Evolutionary conservation across 306 rosid species (phyloP).

Genomic region (Rubus parviflorus): DNA sequence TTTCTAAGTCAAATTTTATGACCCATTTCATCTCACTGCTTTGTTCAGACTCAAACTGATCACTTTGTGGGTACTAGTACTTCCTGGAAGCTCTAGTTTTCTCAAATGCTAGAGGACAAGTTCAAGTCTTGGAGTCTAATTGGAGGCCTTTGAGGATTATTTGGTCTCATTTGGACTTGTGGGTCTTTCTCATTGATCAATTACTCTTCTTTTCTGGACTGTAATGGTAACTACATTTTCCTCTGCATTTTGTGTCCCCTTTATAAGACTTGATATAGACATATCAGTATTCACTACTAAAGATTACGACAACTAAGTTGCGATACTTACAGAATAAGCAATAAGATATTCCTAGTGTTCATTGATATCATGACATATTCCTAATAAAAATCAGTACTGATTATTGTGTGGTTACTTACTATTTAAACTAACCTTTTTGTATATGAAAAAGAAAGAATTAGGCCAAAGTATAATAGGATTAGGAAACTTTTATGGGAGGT

Average conservation of each 20-base stretch:
- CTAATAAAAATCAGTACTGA: too few relatives aligned
- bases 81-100: constrained; percentile 38
- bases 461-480: too few relatives aligned
- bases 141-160: constrained; percentile 28
- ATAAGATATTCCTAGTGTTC: too few relatives aligned
- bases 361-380: too few relatives aligned
- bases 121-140: constrained; percentile 35
- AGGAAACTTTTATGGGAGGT: too few relatives aligned
- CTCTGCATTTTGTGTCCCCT: constrained; percentile 25
- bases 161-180: constrained; percentile 32
- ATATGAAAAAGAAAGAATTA: too few relatives aligned
- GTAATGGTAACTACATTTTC: constrained; percentile 31
- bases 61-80: constrained; percentile 42
- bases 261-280: too few relatives aligned
- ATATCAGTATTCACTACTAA: too few relatives aligned
- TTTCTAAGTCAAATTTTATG: constrained; percentile 34
- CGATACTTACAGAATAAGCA: too few relatives aligned
- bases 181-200: constrained; percentile 30
- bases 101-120: constrained; percentile 33
- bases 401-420: too few relatives aligned
- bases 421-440: too few relatives aligned
- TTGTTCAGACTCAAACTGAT: constrained; percentile 38
- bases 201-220: constrained; percentile 39
- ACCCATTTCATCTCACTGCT: constrained; percentile 34
- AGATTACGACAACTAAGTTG: too few relatives aligned